Evolutionary conservation across 2,329 filamentous ascomycete genomes (phyloP).

Genomic region (Zopfia rhizophila): DNA sequence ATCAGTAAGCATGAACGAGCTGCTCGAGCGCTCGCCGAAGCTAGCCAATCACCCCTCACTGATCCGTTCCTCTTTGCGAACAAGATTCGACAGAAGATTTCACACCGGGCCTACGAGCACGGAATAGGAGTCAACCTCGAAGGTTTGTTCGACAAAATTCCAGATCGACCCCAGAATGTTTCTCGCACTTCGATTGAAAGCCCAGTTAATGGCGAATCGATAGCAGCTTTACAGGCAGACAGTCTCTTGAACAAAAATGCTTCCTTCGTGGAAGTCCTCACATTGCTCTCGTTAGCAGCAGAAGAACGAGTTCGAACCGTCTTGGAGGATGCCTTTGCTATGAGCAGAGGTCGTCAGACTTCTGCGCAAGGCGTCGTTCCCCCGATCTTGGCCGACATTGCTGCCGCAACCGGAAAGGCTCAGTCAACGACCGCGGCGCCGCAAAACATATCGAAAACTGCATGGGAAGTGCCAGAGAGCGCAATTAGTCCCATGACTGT

Average conservation of each 20-base stretch:
- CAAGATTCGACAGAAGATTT: slow-evolving; percentile 64
- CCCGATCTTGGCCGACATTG: slow-evolving; percentile 78
- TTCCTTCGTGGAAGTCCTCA: slow-evolving; percentile 82
- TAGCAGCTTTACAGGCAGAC: slow-evolving; percentile 63
- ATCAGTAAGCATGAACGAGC: slow-evolving; percentile 74
- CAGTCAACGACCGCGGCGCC: slow-evolving; percentile 51
- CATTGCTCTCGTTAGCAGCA: slow-evolving; percentile 82
- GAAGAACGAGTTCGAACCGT: slow-evolving; percentile 81
- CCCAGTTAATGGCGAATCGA: slow-evolving; percentile 70
- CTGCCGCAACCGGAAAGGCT: slow-evolving; percentile 62
- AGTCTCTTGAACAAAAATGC: slow-evolving; percentile 78
- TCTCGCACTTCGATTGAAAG: slow-evolving; percentile 56
- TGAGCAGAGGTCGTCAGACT: slow-evolving; percentile 77
- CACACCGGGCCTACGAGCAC: slow-evolving; percentile 67
- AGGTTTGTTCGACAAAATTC: slow-evolving; percentile 60
- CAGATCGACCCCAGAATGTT: slow-evolving; percentile 41
- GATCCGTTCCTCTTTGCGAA: slow-evolving; percentile 78
- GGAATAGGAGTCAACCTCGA: slow-evolving; percentile 69
- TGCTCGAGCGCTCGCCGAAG: slow-evolving; percentile 68
- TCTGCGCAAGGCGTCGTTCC: slow-evolving; percentile 84
- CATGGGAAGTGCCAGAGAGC: slow-evolving; percentile 59
- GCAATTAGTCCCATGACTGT: slow-evolving; percentile 66
- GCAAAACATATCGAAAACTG: slow-evolving; percentile 49
- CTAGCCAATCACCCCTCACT: slow-evolving; percentile 74
- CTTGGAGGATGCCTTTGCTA: slow-evolving; percentile 77